Conservation (phyloP, 2,329 filamentous ascomycete genomes). For the Rutstroemia sydowiana region DNA sequence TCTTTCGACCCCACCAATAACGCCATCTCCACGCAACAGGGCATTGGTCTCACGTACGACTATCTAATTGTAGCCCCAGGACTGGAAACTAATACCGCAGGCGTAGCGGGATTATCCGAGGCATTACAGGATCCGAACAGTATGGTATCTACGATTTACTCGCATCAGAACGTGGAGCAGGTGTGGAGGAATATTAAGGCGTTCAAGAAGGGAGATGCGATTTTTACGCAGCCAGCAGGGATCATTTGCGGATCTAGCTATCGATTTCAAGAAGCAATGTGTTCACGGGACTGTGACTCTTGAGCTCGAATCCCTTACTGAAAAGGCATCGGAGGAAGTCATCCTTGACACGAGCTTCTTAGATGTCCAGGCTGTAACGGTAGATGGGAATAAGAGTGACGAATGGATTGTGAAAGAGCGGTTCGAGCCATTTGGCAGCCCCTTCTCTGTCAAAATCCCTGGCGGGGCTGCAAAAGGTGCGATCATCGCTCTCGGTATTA, state of each 20-base stretch:
- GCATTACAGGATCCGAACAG: conserved; percentile 42
- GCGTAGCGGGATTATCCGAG: conserved; percentile 49
- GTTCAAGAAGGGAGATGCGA: conserved; percentile 42
- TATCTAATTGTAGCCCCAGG: conserved; percentile 57
- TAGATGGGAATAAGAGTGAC: conserved; percentile 54
- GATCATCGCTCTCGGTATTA: conserved; percentile 52
- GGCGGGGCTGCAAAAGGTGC: conserved; percentile 46
- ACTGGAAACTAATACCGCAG: conserved; percentile 43
- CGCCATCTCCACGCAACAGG: conserved; percentile 45
- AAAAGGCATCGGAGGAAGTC: conserved; percentile 66
- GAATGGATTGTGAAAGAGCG: conserved; percentile 61
- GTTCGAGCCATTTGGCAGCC: conserved; percentile 66
- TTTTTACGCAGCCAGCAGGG: conserved; percentile 54
- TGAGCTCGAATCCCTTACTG: conserved; percentile 68
- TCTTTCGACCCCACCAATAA: conserved; percentile 50
- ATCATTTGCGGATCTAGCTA: conserved; percentile 62
- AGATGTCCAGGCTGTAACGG: conserved; percentile 61
- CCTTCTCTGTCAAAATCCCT: conserved; percentile 58
- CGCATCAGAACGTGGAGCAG: conserved; percentile 49
- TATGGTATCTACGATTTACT: conserved; percentile 49
- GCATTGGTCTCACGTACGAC: conserved; percentile 52
- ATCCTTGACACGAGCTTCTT: conserved; percentile 85
- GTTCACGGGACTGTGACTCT: conserved; percentile 72
- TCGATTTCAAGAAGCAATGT: conserved; percentile 75
- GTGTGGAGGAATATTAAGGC: conserved; percentile 41